phyloP scores from a whole-genome alignment of 495 filamentous ascomycete species.

The Aspergillus nidulans region DNA sequence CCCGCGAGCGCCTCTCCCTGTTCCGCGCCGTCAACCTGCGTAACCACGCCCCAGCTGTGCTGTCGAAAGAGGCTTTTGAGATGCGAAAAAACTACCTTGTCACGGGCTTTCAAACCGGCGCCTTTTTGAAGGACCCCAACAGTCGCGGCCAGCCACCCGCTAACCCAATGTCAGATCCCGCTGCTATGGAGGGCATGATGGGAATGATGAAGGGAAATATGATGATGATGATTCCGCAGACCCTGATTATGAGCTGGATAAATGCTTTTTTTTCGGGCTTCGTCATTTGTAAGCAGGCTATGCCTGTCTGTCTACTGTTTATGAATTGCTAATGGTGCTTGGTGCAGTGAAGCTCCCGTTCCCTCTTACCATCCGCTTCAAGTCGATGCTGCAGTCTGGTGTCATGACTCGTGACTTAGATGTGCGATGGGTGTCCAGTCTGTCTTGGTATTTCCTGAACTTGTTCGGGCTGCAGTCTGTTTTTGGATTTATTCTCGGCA shows the following conservation, averaged over 20 bases:
- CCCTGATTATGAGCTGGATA: slow-evolving; percentile 99
- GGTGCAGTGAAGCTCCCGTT: slow-evolving; percentile 94
- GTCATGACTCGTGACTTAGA: slow-evolving; percentile 94
- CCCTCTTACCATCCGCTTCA: slow-evolving; percentile 95
- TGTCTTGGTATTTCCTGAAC: slow-evolving; percentile 98
- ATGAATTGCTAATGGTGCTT: slow-evolving; percentile 19
- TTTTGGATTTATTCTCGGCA: slow-evolving; percentile 95
- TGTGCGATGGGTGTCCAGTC: slow-evolving; percentile 94
- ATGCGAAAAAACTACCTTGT: slow-evolving; percentile 75
- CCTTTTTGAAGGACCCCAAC: slow-evolving; percentile 85
- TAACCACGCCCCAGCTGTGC: slow-evolving; percentile 66
- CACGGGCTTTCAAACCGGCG: slow-evolving; percentile 73
- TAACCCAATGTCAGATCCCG: slow-evolving; percentile 96
- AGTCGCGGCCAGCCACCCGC: slow-evolving; percentile 78
- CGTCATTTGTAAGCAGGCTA: slow-evolving; percentile 72
- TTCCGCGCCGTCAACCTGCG: slow-evolving; percentile 82
- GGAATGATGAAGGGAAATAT: slow-evolving; percentile 99
- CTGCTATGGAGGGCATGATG: slow-evolving; percentile 99
- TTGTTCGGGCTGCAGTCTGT: slow-evolving; percentile 94
- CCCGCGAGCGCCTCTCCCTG: slow-evolving; percentile 84
- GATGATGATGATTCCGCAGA: slow-evolving; percentile 99
- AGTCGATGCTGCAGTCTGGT: slow-evolving; percentile 97
- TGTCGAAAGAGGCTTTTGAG: slow-evolving; percentile 68
- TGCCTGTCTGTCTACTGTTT: background rate
- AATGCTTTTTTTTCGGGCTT: slow-evolving; percentile 98